Conservation (phyloP, 306 rosid species). For the Prunus persica region Prunus_persica_NCBIv2 NC_034009.1:1658001-1658500, state of each 20-base stretch:
- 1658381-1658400: slow-evolving; percentile 61
- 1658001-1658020: slow-evolving; percentile 26
- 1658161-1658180: slow-evolving; percentile 68
- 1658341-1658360: slow-evolving; percentile 26
- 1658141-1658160: slow-evolving; percentile 41
- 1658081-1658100: slow-evolving; percentile 39
- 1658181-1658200: slow-evolving; percentile 71
- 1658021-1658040: slow-evolving; percentile 28
- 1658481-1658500: slow-evolving; percentile 13
- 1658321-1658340: slow-evolving; percentile 20
- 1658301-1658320: slow-evolving; percentile 19
- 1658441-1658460: slow-evolving; percentile 47
- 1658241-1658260: slow-evolving; percentile 41
- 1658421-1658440: slow-evolving; percentile 49
- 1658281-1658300: slow-evolving; percentile 17
- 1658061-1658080: slow-evolving; percentile 8
- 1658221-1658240: slow-evolving; percentile 67
- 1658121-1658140: slow-evolving; percentile 63
- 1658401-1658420: slow-evolving; percentile 52
- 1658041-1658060: slow-evolving; percentile 17
- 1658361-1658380: slow-evolving; percentile 56
- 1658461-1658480: slow-evolving; percentile 33
- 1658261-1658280: slow-evolving; percentile 26
- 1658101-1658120: slow-evolving; percentile 49
- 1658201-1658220: slow-evolving; percentile 34